Evolutionary conservation across 257 asterid genomes (phyloP).

Genomic region (Solanum chilense): DNA sequence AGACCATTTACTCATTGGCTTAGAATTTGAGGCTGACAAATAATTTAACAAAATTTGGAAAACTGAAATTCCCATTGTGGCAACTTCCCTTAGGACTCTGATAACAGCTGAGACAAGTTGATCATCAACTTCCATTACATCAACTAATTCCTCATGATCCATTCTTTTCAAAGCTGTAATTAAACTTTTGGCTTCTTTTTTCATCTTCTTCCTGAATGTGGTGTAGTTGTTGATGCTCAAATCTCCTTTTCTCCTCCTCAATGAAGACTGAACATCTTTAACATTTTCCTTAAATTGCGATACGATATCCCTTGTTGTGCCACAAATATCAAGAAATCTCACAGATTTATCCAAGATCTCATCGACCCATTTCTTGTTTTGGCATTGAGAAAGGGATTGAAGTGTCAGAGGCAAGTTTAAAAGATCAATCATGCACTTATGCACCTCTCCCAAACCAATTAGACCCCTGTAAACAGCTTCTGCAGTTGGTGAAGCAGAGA

Average conservation of each 20-base stretch:
- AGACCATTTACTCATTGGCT: not conserved
- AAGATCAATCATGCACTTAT: not conserved
- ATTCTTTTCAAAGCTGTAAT: not conserved
- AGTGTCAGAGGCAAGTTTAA: conserved; percentile 5
- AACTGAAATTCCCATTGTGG: not conserved
- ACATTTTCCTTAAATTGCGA: not conserved
- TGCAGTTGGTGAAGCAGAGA: not conserved
- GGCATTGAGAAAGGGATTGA: conserved; percentile 2
- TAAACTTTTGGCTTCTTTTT: not conserved
- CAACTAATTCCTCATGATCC: not conserved
- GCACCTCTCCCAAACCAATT: not conserved
- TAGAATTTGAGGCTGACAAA: not conserved
- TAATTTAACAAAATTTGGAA: not conserved
- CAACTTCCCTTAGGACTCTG: conserved; percentile 1
- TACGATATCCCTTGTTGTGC: not conserved
- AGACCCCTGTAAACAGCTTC: not conserved
- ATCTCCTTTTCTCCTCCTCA: conserved; percentile 6
- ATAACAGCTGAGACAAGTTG: conserved; percentile 6
- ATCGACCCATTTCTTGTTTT: conserved; percentile 3
- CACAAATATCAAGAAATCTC: conserved; percentile 4
- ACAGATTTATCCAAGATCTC: conserved; percentile 2
- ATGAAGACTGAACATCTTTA: not conserved
- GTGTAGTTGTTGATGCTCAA: not conserved
- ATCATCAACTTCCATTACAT: conserved; percentile 1
- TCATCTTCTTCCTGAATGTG: conserved; percentile 10